Evolutionary conservation across 306 rosid species (phyloP), one percentile per base, ranked within the genome.

Genomic region (Castanea crenata): DNA sequence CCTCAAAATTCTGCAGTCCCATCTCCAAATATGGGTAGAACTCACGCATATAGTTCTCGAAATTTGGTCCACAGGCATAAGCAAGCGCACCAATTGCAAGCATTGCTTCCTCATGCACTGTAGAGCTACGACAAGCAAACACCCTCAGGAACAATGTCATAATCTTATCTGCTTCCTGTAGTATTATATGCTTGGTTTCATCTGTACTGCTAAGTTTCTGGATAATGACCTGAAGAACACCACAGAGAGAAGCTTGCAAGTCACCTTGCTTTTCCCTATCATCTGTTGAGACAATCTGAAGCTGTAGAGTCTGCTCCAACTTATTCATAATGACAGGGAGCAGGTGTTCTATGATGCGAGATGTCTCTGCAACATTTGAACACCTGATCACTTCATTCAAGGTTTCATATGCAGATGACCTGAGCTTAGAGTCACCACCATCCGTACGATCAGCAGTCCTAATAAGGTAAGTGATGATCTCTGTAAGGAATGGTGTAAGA

Each of bases 71-170:
- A 51, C 80, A 78, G 52, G 86, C 86, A 62, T 83, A 72, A 74
- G 86, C 86, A 41, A 83, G 57, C 5, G 86, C 76, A 61, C 86
- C 86, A 69, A 83, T 79, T 20, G 86, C 86, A 59, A 83, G 86
- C 86, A 79, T 83, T 79, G 86, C 86, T 75, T 83, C 86, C 80
- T 83, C 86, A 23, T 83, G 86, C 27, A 83, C 86, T 11, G 86
- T 83, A 61, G 86, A 83, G 41, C 86, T 83, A n/a, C 83, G 86
- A 38, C 86, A 83, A 51, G 77, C 80, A 83, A 83, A 83, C 52
- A 83, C 86, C 52, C 68, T 83, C n/a, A 83, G 86, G 70, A 83
- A 83, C 64, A 83, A 27, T n/a, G 76, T 1, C 86, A 83, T 83
- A 23, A 83, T 74, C 61, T 69, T 80, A 44, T 83, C 86, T 21